A percentile compares a stretch with the other conserved stretches of the same genome.
These are phyloP conservation scores for Saturnispora hagleri DNA, from an alignment of 805 yeast genomes.

Conservation along the genomic window DNA sequence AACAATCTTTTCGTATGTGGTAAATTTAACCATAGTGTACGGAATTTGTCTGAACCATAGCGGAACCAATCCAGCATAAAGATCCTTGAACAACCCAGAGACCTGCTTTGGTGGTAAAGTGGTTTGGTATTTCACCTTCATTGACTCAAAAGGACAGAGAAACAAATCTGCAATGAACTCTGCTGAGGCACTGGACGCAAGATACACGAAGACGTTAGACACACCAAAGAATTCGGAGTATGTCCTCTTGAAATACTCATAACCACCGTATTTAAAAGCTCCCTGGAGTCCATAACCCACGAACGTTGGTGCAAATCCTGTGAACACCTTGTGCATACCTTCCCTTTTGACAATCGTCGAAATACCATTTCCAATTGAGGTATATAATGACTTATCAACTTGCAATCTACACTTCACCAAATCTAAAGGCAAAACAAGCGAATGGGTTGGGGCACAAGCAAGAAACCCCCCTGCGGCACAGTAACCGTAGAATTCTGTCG, in stretches of 20 bases:
- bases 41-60: constrained; percentile 96
- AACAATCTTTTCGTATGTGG: constrained; percentile 88
- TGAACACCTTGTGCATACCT: constrained; percentile 68
- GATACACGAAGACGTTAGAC: constrained; percentile 61
- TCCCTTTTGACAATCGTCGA: constrained; percentile 58
- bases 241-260: constrained; percentile 79
- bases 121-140: constrained; percentile 91
- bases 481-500: constrained; percentile 57
- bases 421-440: constrained; percentile 88
- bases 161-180: constrained; percentile 87
- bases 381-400: constrained; percentile 66
- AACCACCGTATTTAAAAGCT: constrained; percentile 94
- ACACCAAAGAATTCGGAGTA: constrained; percentile 63
- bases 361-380: constrained; percentile 77
- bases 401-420: constrained; percentile 90
- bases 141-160: constrained; percentile 91
- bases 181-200: constrained; percentile 87
- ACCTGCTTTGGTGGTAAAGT: constrained; percentile 77
- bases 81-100: constrained; percentile 47
- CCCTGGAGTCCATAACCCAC: constrained; percentile 94
- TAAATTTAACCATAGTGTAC: constrained; percentile 97
- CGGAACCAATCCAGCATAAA: constrained; percentile 86
- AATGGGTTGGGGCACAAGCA: constrained; percentile 97
- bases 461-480: constrained; percentile 71
- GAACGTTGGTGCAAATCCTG: constrained; percentile 88